Evolutionary conservation across 2,329 filamentous ascomycete species (phyloP).

Genomic region (Diaporthe batatas): DNA sequence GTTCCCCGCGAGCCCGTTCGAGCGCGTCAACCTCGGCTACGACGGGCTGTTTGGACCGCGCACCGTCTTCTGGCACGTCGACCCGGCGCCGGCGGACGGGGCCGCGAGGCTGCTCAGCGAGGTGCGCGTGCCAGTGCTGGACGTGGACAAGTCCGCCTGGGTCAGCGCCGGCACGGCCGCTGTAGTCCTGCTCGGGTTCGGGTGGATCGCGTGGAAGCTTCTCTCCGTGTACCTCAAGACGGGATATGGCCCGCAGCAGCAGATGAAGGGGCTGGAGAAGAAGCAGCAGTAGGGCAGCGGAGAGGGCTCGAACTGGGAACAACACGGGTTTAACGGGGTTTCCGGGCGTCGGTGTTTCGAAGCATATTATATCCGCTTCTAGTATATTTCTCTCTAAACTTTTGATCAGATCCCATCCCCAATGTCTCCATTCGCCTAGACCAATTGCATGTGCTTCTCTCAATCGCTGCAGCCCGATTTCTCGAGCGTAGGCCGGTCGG

Average conservation of each 20-base stretch:
- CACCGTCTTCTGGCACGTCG: constrained; percentile 87
- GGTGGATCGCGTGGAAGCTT: constrained; percentile 77
- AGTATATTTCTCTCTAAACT: constrained; percentile 10
- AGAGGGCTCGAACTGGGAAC: background rate
- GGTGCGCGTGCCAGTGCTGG: constrained; percentile 75
- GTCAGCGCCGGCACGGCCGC: constrained; percentile 69
- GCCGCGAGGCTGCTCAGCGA: constrained; percentile 62
- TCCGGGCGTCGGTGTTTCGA: constrained; percentile 2
- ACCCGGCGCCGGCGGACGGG: constrained; percentile 57
- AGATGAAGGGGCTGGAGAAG: constrained; percentile 43
- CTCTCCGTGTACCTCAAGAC: constrained; percentile 53
- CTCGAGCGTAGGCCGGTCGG: background rate
- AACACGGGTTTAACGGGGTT: background rate
- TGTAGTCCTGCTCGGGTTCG: constrained; percentile 73
- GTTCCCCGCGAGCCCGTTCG: constrained; percentile 85
- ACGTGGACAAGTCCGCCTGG: constrained; percentile 62
- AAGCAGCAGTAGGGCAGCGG: constrained; percentile 47
- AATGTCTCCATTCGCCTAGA: background rate
- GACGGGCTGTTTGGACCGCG: constrained; percentile 81
- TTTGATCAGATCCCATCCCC: background rate
- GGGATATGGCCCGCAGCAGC: constrained; percentile 49
- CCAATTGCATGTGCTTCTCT: background rate
- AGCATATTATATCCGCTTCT: constrained; percentile 24
- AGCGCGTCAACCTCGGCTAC: constrained; percentile 86
- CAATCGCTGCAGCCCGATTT: background rate